Evolutionary conservation across 495 filamentous ascomycete genomes (phyloP).

Genomic region (Ramalina peruviana): DNA sequence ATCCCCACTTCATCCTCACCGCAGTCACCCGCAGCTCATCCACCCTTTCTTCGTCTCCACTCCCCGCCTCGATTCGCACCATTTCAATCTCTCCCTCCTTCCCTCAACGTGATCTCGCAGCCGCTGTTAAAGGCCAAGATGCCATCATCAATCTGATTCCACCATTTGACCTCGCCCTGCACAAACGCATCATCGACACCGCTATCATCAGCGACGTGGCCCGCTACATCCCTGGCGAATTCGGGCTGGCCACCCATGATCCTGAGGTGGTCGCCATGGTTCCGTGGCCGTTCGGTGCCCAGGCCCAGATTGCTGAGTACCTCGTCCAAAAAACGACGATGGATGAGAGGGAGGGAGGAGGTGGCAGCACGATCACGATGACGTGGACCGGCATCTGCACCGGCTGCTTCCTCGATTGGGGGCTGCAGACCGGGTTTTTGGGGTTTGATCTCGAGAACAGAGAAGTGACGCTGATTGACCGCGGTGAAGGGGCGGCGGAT

Average conservation of each 20-base stretch:
- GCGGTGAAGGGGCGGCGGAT: slow-evolving; percentile 24
- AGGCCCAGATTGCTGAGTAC: slow-evolving; percentile 21
- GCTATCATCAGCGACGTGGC: slow-evolving; percentile 37
- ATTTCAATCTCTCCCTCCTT: slow-evolving; percentile 53
- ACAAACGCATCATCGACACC: slow-evolving; percentile 36
- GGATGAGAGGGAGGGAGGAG: too few relatives aligned
- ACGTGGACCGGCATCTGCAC: slow-evolving; percentile 36
- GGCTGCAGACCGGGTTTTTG: slow-evolving; percentile 28
- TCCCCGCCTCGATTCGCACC: slow-evolving; percentile 20
- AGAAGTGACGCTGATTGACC: slow-evolving; percentile 33
- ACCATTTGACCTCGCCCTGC: slow-evolving; percentile 15
- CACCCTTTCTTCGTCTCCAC: slow-evolving; percentile 25
- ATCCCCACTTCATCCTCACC: slow-evolving; percentile 43
- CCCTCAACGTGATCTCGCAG: slow-evolving; percentile 35
- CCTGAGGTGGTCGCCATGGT: slow-evolving; percentile 30
- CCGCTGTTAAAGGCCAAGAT: slow-evolving; percentile 33
- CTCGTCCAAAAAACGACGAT: slow-evolving; percentile 24
- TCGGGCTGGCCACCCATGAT: slow-evolving; percentile 21
- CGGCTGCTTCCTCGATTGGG: slow-evolving; percentile 19
- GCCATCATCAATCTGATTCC: slow-evolving; percentile 29
- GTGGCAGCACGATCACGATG: slow-evolving; percentile 19
- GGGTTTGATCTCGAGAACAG: slow-evolving; percentile 28
- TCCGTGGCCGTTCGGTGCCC: slow-evolving; percentile 26
- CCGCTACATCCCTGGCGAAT: slow-evolving; percentile 41
- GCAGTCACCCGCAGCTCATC: slow-evolving; percentile 29